Percentiles rank a stretch among this genome's conserved stretches.
Conservation (phyloP, 2,329 filamentous ascomycete species). For the Apiospora phragmitis region DNA sequence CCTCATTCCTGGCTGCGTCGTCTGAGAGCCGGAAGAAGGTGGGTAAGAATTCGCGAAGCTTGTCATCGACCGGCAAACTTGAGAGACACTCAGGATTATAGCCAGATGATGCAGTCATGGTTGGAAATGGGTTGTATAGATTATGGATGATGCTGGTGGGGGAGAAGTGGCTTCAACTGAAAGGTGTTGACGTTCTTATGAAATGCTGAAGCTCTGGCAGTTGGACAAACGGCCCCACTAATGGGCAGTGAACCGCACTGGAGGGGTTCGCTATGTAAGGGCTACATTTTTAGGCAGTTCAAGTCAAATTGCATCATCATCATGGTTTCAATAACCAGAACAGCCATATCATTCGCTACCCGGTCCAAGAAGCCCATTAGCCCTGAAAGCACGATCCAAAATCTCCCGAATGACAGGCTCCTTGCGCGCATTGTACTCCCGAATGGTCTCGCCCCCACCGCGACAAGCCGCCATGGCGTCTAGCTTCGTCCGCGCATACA, state of each 20-base stretch:
- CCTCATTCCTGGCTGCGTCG: not conserved
- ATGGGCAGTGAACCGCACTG: not conserved
- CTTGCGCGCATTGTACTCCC: constrained; percentile 44
- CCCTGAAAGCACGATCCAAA: constrained; percentile 32
- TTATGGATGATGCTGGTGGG: not conserved
- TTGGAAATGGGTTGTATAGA: not conserved
- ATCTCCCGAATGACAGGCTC: constrained; percentile 41
- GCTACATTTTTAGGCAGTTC: not conserved
- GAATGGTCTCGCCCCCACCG: constrained; percentile 32
- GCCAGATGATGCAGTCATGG: not conserved
- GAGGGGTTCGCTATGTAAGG: not conserved
- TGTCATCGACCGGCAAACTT: not conserved
- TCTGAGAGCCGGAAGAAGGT: not conserved
- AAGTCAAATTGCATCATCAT: not conserved
- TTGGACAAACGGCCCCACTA: not conserved
- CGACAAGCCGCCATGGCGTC: constrained; percentile 33
- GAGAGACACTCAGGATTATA: not conserved
- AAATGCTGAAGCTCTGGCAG: no score
- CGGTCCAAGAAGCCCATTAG: not conserved
- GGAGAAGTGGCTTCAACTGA: no score
- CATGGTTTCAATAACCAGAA: no score
- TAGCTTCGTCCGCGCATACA: constrained; percentile 42
- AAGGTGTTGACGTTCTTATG: no score
- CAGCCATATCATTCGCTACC: not conserved
- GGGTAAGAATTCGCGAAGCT: not conserved